A percentile compares a stretch with the other conserved stretches of the same genome.
These are phyloP conservation scores for Teunomyces gatunensis DNA, from an alignment of 805 yeast genomes.

Conservation along the genomic window DNA sequence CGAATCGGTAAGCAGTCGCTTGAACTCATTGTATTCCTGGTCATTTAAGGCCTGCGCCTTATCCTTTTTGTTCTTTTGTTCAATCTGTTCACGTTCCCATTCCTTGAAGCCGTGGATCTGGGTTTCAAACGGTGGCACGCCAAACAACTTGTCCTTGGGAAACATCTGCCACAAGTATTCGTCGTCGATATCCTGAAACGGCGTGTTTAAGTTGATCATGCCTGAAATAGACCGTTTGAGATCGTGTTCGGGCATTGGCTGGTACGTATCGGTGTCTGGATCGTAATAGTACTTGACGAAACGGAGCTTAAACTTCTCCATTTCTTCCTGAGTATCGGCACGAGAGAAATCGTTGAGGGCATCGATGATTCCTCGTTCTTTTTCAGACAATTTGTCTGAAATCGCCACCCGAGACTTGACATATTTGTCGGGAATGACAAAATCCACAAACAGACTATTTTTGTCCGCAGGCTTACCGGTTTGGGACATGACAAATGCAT, in stretches of 20 bases:
- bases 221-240: constrained; percentile 39
- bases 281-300: constrained; percentile 26
- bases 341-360: constrained; percentile 21
- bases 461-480: background rate
- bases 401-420: constrained; percentile 17
- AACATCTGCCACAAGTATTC: constrained; percentile 39
- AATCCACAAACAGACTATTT: constrained; percentile 14
- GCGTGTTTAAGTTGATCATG: constrained; percentile 35
- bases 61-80: constrained; percentile 21
- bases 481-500: background rate
- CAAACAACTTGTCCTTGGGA: constrained; percentile 34
- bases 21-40: constrained; percentile 19
- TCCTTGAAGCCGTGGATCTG: constrained; percentile 27
- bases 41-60: constrained; percentile 18
- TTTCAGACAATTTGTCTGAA: constrained; percentile 18
- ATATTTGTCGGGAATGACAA: constrained; percentile 25
- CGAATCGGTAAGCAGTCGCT: constrained; percentile 16
- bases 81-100: constrained; percentile 32
- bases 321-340: constrained; percentile 22
- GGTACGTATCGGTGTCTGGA: constrained; percentile 23
- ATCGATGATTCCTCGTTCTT: constrained; percentile 25
- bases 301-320: constrained; percentile 20
- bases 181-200: constrained; percentile 35
- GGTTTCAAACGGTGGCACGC: constrained; percentile 33
- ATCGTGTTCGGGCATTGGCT: constrained; percentile 35